phyloP scores from a whole-genome alignment of 2,329 filamentous ascomycete species.

The Fusarium irregulare region DNA sequence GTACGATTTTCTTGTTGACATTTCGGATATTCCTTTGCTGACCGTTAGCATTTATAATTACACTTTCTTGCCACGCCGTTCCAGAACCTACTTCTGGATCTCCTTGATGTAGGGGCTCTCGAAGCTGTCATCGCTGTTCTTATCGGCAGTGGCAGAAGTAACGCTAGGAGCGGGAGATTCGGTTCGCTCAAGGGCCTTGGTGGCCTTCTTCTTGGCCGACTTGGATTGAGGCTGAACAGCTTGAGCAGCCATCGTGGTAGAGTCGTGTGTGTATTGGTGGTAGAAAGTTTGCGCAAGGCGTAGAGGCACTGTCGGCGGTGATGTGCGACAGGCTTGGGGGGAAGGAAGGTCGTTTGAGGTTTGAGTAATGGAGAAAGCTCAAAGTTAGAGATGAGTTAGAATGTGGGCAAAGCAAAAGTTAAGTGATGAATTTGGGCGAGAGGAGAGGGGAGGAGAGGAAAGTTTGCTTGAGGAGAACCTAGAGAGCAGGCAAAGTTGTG shows the following conservation, averaged over 20 bases:
- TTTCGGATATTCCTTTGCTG: constrained; percentile 83
- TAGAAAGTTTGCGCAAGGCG: constrained; percentile 42
- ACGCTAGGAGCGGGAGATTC: constrained; percentile 65
- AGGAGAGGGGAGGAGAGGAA: constrained; percentile 19
- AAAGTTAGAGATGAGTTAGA: constrained; percentile 9
- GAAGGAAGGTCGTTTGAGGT: constrained; percentile 8
- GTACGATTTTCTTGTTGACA: constrained; percentile 92
- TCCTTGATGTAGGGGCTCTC: constrained; percentile 89
- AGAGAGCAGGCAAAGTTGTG: constrained; percentile 23
- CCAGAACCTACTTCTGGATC: constrained; percentile 79
- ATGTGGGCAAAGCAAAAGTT: constrained; percentile 12
- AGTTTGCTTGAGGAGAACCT: constrained; percentile 13
- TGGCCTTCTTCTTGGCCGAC: constrained; percentile 74
- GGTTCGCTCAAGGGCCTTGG: constrained; percentile 63
- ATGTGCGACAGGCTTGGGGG: constrained; percentile 36
- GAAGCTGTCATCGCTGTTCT: constrained; percentile 65
- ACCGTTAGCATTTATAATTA: constrained; percentile 32
- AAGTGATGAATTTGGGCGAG: constrained; percentile 15
- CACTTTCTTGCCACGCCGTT: not conserved
- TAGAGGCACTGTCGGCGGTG: constrained; percentile 27
- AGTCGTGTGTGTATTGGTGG: constrained; percentile 21
- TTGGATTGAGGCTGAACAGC: constrained; percentile 71
- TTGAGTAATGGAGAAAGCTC: constrained; percentile 9
- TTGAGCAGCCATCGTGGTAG: constrained; percentile 68
- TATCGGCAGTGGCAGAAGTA: constrained; percentile 60